Percentiles rank a stretch among this genome's conserved stretches.
These are phyloP conservation scores for Blastobotrys apis DNA, from an alignment of 1,139 yeast genomes.

Conservation along the genomic window DNA sequence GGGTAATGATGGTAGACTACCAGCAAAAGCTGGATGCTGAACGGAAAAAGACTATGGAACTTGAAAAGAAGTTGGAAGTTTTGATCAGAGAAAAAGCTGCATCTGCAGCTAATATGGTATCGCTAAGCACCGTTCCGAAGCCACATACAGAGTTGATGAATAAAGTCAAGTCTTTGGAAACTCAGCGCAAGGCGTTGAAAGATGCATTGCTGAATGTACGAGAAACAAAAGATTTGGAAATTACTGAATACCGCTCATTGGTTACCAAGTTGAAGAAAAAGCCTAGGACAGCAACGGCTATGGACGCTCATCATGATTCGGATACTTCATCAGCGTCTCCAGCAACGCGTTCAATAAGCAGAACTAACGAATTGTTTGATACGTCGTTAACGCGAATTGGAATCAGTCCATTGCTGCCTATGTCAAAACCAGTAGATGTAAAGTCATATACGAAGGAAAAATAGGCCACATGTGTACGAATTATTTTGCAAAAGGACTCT, in stretches of 20 bases:
- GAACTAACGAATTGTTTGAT: not conserved
- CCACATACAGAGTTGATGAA: slow-evolving; percentile 10
- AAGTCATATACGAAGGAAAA: not conserved
- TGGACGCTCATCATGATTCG: not conserved
- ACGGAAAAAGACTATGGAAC: slow-evolving; percentile 25
- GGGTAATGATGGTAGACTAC: slow-evolving; percentile 28
- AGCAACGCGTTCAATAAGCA: slow-evolving; percentile 1
- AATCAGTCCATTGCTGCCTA: slow-evolving; percentile 13
- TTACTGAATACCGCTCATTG: slow-evolving; percentile 33
- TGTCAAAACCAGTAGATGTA: slow-evolving; percentile 9
- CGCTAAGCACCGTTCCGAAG: not conserved
- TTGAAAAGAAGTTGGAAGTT: slow-evolving; percentile 26
- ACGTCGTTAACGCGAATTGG: slow-evolving; percentile 6
- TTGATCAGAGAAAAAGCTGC: slow-evolving; percentile 16
- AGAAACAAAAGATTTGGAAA: slow-evolving; percentile 37
- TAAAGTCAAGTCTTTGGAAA: slow-evolving; percentile 37
- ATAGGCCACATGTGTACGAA: not conserved
- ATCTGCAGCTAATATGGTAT: slow-evolving; percentile 11
- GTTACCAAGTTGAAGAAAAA: slow-evolving; percentile 11
- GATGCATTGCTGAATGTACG: slow-evolving; percentile 44
- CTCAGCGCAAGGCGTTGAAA: slow-evolving; percentile 56
- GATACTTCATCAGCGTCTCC: not conserved
- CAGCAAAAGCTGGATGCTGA: slow-evolving; percentile 31
- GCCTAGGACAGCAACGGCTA: not conserved
- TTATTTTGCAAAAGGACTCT: not conserved